Percentiles rank a stretch among this genome's conserved stretches.
Conservation (phyloP, 225 moss, liverwort and hornwort species). For the Physcomitrellopsis africana region DNA sequence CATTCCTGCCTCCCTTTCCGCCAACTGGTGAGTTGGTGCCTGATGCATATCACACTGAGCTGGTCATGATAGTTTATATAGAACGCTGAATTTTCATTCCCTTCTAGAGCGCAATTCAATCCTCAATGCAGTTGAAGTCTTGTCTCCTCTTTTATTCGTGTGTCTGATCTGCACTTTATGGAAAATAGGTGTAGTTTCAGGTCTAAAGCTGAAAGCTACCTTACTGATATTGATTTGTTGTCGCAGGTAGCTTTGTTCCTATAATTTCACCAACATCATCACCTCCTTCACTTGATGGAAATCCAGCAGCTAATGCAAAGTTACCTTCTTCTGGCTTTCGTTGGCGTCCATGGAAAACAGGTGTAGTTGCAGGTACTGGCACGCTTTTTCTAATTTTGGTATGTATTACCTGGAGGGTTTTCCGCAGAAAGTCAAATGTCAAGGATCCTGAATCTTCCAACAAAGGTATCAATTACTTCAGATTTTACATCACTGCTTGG, state of each 20-base stretch:
- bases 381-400: conserved; percentile 54
- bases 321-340: conserved; percentile 44
- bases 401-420: conserved; percentile 60
- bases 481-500: conserved; percentile 10
- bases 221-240: conserved; percentile 33
- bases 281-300: conserved; percentile 44
- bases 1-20: conserved; percentile 58
- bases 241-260: conserved; percentile 45
- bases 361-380: conserved; percentile 72
- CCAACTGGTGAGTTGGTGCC: conserved; percentile 56
- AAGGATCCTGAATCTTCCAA: conserved; percentile 60
- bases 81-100: neutral
- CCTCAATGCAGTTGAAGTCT: neutral
- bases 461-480: conserved; percentile 58
- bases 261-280: conserved; percentile 38
- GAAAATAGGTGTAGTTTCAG: neutral
- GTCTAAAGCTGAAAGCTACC: too few relatives aligned
- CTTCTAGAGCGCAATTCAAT: neutral
- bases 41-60: conserved; percentile 13
- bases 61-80: neutral
- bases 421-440: conserved; percentile 40
- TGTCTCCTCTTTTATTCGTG: conserved; percentile 7
- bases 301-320: conserved; percentile 36
- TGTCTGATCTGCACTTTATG: neutral
- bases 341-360: conserved; percentile 61